Percentiles rank a stretch among this genome's conserved stretches.
Conservation (phyloP, 306 rosid species). For the Inga laurina region DNA sequence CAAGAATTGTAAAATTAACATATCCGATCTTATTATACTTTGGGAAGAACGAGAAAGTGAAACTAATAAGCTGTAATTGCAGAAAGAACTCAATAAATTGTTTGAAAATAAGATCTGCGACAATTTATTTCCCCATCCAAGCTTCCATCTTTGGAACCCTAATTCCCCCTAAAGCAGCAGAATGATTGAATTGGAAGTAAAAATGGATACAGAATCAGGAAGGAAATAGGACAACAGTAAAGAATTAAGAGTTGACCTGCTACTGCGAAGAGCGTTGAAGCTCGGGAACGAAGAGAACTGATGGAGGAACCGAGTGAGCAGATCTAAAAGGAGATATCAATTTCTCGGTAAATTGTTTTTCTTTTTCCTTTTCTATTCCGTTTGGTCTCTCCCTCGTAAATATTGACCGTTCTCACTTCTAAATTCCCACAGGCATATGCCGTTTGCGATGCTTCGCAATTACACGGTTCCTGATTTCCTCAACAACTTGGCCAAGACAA, state of each 20-base stretch:
- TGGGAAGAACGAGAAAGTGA: neutral
- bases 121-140: neutral
- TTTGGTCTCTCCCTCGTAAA: neutral
- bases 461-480: no score
- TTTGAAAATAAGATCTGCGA: neutral
- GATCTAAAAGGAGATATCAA: slow-evolving; percentile 36
- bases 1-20: neutral
- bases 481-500: no score
- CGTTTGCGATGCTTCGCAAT: neutral
- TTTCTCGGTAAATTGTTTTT: neutral
- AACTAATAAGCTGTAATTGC: neutral
- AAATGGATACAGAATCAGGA: neutral
- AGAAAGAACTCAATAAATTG: neutral
- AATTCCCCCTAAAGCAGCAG: neutral
- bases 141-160: slow-evolving; percentile 6
- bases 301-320: slow-evolving; percentile 38
- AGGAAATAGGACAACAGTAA: neutral
- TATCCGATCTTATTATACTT: no score
- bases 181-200: neutral
- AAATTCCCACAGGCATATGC: neutral
- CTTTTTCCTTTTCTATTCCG: neutral
- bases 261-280: slow-evolving; percentile 51
- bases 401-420: neutral
- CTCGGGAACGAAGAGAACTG: slow-evolving; percentile 30
- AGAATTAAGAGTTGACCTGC: slow-evolving; percentile 46